Percentiles rank a stretch among this genome's conserved stretches.
phyloP scores from a whole-genome alignment of 2,329 filamentous ascomycete species.

The Talaromyces pinophilus region DNA sequence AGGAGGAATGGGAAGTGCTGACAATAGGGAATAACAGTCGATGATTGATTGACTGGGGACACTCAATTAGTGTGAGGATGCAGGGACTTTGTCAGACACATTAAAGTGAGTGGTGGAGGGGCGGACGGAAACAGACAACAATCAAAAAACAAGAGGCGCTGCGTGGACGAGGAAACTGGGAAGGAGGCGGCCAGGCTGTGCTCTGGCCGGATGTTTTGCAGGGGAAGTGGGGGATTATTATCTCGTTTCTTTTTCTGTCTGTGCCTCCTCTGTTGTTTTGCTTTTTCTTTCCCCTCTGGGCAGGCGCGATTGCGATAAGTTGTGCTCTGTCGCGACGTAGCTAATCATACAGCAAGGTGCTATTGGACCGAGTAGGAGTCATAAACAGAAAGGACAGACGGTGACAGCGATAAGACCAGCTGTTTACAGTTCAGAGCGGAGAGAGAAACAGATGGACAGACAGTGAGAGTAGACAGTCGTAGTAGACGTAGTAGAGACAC shows the following conservation, averaged over 20 bases:
- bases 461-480: not conserved
- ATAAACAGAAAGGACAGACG: not conserved
- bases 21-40: too few species aligned
- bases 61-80: constrained; percentile 2
- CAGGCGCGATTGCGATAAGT: not conserved
- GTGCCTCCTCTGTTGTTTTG: not conserved
- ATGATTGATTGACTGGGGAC: constrained; percentile 11
- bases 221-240: not conserved
- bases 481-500: not conserved
- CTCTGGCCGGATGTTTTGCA: constrained; percentile 10
- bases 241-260: not conserved
- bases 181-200: constrained; percentile 9
- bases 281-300: not conserved
- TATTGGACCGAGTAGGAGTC: not conserved
- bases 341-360: not conserved
- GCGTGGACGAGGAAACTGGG: not conserved
- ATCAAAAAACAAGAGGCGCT: not conserved
- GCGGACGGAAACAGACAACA: constrained; percentile 8
- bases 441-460: not conserved
- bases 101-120: constrained; percentile 7
- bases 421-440: not conserved
- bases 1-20: not conserved
- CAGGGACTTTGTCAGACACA: constrained; percentile 13
- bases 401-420: too few species aligned
- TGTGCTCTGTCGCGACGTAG: not conserved